Evolutionary conservation across 495 filamentous ascomycete genomes (phyloP).

Genomic region (Cercophora newfieldiana): DNA sequence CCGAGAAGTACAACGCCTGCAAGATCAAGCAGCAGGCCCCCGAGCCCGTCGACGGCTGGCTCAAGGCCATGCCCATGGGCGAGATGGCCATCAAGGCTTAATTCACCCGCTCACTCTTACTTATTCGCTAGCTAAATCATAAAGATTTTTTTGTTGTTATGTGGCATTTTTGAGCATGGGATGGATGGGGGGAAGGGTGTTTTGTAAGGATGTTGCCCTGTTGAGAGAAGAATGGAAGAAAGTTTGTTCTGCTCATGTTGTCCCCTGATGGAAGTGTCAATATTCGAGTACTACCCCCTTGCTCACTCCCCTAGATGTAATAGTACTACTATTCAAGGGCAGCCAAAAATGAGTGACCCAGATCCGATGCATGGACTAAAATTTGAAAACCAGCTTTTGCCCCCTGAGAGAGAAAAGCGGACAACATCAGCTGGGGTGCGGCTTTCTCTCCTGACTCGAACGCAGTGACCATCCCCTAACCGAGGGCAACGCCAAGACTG

Average conservation of each 20-base stretch:
- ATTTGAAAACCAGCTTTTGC: too few relatives aligned
- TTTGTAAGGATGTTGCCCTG: not conserved
- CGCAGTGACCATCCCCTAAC: not conserved
- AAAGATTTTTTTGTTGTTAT: not conserved
- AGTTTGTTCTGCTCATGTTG: not conserved
- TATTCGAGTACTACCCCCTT: not conserved
- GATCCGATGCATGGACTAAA: too few relatives aligned
- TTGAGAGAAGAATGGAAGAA: not conserved
- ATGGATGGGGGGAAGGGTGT: not conserved
- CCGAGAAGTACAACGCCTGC: slow-evolving; percentile 50
- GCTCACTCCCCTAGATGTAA: not conserved
- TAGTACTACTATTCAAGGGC: not conserved
- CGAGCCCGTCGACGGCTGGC: slow-evolving; percentile 53
- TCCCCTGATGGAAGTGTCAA: too few relatives aligned
- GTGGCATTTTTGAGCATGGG: not conserved
- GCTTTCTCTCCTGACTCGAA: too few relatives aligned
- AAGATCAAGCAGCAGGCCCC: slow-evolving; percentile 49
- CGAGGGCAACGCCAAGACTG: slow-evolving; percentile 1
- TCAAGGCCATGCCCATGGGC: slow-evolving; percentile 53
- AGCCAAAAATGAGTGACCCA: not conserved
- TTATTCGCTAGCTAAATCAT: not conserved
- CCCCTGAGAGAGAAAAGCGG: too few relatives aligned
- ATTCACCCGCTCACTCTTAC: slow-evolving; percentile 1
- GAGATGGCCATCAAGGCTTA: slow-evolving; percentile 55
- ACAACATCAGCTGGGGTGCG: too few relatives aligned